Evolutionary conservation across 1,284 basidiomycete species (phyloP), one percentile per base, ranked within the genome.

Genomic region (Boletus calvinii): DNA sequence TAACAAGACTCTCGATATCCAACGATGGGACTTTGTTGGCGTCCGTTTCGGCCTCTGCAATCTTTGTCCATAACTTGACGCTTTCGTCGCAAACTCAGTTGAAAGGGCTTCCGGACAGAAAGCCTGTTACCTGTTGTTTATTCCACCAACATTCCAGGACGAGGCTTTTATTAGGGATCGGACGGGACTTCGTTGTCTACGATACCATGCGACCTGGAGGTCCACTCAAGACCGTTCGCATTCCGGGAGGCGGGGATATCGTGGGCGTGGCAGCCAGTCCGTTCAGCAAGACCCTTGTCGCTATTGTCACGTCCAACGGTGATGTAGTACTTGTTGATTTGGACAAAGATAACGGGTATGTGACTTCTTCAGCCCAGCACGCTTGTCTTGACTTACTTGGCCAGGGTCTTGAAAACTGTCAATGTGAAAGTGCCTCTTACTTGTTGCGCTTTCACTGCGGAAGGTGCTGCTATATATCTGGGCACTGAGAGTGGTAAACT

Each of bases 301-400:
- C 82, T 9, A 75, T 77, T 34, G 79, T 76, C 1, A 82, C 77
- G 41, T 71, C 75, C n/a, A 72, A 69, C 5, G 84, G 84, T 0
- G 70, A 70, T 31, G 72, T 87, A 12, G 74, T 68, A 4, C 72
- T 89, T 8, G 68, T 89, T 42, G 86, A 90, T 61, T 63, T 90
- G 26, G 85, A 89, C 48, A 89, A 87, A 64, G 86, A 88, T 56
- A 84, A 82, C 60, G 77, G 78, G 85, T 87, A 58, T 43, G 80
- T 70, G 1, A 41, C 31, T 46, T 24, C 30, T 56, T 10, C 20
- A 35, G 17, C 42, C 24, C 12, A 34, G 12, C 8, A 13, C 0
- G 12, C 29, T 13, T 10, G 29, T 49, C 18, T 29, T 50, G 12
- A 53, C n/a, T 35, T 32, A 26, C 31, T 37, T 39, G 47, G 51